These are phyloP conservation scores for Beauveria sp. DNA, from an alignment of 2,329 filamentous ascomycete genomes.

Conservation along the genomic window DNA sequence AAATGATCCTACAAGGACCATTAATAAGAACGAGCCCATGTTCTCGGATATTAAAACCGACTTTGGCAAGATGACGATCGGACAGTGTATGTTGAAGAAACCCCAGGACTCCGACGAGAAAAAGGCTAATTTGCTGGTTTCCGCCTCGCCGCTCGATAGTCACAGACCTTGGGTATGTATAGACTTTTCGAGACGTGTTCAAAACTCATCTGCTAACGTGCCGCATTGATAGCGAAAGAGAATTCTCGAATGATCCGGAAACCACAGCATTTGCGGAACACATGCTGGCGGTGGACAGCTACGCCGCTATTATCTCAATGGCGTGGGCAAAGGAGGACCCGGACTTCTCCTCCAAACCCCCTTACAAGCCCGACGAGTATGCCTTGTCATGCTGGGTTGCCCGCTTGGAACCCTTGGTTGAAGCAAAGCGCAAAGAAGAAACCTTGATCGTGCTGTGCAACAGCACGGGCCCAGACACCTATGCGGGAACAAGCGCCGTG, in stretches of 20 bases:
- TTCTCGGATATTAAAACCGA: conserved; percentile 36
- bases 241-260: background rate
- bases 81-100: conserved; percentile 34
- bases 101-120: background rate
- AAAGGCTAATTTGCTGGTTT: background rate
- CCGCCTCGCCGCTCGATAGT: background rate
- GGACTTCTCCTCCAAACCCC: conserved; percentile 40
- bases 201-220: background rate
- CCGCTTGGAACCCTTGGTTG: conserved; percentile 48
- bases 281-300: conserved; percentile 43
- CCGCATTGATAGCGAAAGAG: background rate
- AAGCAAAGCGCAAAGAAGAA: conserved; percentile 39
- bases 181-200: too few species aligned
- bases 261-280: conserved; percentile 32
- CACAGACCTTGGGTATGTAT: background rate
- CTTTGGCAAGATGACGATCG: conserved; percentile 41
- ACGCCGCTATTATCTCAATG: conserved; percentile 66
- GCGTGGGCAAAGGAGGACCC: conserved; percentile 61
- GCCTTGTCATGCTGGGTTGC: conserved; percentile 70
- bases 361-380: conserved; percentile 59
- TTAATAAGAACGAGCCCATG: conserved; percentile 44
- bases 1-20: conserved; percentile 51
- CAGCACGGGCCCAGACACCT: conserved; percentile 60
- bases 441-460: conserved; percentile 66
- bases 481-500: conserved; percentile 68